Evolutionary conservation across 2,329 filamentous ascomycete genomes (phyloP).

Genomic region (Cladosporium sp.): DNA sequence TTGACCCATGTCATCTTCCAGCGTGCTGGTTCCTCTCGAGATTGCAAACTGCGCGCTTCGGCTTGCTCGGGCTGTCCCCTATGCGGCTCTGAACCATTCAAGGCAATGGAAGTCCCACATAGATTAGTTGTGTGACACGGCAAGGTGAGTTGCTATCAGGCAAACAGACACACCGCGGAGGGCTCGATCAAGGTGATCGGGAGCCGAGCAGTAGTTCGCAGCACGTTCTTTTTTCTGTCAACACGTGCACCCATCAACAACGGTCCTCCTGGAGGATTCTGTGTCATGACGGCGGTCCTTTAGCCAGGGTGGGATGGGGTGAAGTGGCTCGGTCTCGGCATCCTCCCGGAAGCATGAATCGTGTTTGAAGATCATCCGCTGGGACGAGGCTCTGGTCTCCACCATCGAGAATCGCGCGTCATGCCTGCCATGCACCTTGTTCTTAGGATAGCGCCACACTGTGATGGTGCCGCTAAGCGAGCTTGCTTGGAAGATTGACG

Average conservation of each 20-base stretch:
- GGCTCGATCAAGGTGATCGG: no score
- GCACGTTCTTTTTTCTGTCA: not conserved
- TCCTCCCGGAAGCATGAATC: not conserved
- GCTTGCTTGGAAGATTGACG: not conserved
- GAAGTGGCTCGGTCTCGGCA: not conserved
- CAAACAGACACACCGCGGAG: not conserved
- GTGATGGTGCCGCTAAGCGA: not conserved
- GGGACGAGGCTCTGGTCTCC: not conserved
- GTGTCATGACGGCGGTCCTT: not conserved
- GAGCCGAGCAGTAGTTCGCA: not conserved
- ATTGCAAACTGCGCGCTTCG: not conserved
- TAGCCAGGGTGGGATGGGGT: constrained; percentile 1
- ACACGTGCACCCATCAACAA: not conserved
- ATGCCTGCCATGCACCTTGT: not conserved
- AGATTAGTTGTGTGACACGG: not conserved
- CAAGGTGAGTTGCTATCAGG: not conserved
- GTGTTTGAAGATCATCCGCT: not conserved
- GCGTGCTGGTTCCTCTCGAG: not conserved
- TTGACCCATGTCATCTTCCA: not conserved
- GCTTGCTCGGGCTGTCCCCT: no score
- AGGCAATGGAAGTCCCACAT: not conserved
- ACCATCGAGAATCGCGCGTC: no score
- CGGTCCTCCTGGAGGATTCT: not conserved
- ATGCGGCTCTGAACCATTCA: not conserved
- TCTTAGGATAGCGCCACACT: not conserved